Evolutionary conservation across 2,329 filamentous ascomycete species (phyloP), one percentile per base, ranked within the genome.

Genomic region (Fusarium ramigenum): DNA sequence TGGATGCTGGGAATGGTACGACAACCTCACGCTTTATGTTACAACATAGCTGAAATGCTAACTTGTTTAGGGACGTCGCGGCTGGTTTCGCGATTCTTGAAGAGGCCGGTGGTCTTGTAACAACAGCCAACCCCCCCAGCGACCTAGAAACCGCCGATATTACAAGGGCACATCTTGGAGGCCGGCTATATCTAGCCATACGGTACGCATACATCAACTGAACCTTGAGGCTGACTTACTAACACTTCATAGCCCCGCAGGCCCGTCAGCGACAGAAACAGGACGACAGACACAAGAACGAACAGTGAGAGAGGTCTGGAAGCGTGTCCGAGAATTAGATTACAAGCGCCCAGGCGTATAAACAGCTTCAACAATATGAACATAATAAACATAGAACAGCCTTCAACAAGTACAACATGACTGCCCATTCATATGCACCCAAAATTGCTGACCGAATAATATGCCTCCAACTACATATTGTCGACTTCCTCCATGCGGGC

Each of bases 1-100:
- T 7, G 92, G 92, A 0, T 94, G 92, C 77, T 94, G 92, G 92
- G 93, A 94, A 81, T 95, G 93, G 90, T 91, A 76, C 73, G 25
- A 10, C 4, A 6, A 5, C 28, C 6, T 15, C 21, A 9, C 4
- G 0, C 4, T 0, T 7, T 21, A 1, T 9, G 15, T 6, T 10
- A 28, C 4, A 21, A 0, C 8, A 28, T 2, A 7, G 5, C 9
- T 11, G 25, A 21, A 3, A 30, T 11, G 14, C 60, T 65, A 36
- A 66, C 58, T 65, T 18, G 53, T 5, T n/a, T 7, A 88, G 87
- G 92, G 93, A 95, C 74, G 93, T 94, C 7, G 92, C 92, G 4
- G 93, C 93, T 18, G 93, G 92, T 4, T 90, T 94, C 66, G 92
- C 91, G 9, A 90, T 95, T 44, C 82, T 95, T 2, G 84, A 91